Evolutionary conservation across 139 green algal species (phyloP), one percentile per base, ranked within the genome.

Genomic region (Pleodorina starrii): DNA sequence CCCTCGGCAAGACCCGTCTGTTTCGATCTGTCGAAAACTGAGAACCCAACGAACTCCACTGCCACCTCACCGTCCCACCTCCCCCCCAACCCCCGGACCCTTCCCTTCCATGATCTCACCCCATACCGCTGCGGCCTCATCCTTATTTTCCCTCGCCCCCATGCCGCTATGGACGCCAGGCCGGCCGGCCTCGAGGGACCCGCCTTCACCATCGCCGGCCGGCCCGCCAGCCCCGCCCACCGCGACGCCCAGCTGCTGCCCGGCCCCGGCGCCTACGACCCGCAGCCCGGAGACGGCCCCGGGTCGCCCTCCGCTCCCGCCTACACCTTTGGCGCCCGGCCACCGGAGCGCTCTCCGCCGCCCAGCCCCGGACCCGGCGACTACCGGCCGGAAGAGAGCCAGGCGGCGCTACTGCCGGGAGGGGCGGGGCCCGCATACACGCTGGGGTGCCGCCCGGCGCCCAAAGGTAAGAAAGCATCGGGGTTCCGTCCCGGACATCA

Each of bases 171-270:
- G n/a, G n/a, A n/a, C n/a, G n/a, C n/a, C 48, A 72, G 44, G 19
- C 27, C 74, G 11, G 25, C 46, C n/a, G 25, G 9, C 44, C 29
- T 10, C 14, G 74, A 66, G 16, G 89, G 73, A 5, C 89, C 89
- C 43, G 89, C 89, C 42, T 92, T 84, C 84, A 85, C 83, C 11
- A 88, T 92, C 5, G 50, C 76, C 38, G 29, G 51, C 42, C 83
- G 89, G 21, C 40, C 76, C 38, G 10, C 84, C 43, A 50, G 38
- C 27, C 83, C 83, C 5, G 66, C 35, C n/a, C 66, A 73, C 3
- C 35, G 51, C n/a, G 59, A 87, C 14, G 80, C 21, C 10, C 60
- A n/a, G 3, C 25, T 6, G 43, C 25, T 88, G 66, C 83, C 83
- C 21, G 83, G 83, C 25, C 83, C 83, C 21, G 83, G 83, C 2